Conservation (phyloP, 2,329 filamentous ascomycete genomes). For the Neopestalotiopsis sp. region DNA sequence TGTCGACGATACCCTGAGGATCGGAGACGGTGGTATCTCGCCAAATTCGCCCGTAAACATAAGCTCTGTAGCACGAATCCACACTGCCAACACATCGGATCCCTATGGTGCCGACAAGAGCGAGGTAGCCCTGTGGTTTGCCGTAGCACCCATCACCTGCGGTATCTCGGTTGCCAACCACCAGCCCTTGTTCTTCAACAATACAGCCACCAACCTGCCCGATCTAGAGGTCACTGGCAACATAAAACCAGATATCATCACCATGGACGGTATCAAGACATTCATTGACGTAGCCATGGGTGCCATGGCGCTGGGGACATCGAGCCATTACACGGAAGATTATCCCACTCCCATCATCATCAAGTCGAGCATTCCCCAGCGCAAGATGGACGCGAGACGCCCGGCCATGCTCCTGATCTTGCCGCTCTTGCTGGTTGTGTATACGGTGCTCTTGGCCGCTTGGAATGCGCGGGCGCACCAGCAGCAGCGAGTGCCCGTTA, state of each 20-base stretch:
- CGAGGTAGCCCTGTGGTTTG: neutral
- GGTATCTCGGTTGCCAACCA: neutral
- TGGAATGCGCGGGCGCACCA: neutral
- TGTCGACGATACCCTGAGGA: neutral
- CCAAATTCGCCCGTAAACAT: neutral
- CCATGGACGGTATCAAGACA: neutral
- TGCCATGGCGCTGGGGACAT: neutral
- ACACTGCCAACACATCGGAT: neutral
- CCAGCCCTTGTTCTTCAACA: neutral
- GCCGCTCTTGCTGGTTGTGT: neutral
- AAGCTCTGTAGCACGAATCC: neutral
- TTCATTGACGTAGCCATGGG: neutral
- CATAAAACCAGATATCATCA: neutral
- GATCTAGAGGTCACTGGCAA: neutral
- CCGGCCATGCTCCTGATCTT: neutral
- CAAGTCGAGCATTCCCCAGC: neutral
- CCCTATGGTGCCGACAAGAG: neutral
- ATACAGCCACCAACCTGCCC: neutral
- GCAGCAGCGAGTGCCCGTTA: neutral
- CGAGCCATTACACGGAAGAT: neutral
- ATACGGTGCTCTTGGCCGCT: neutral
- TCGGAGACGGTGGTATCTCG: neutral
- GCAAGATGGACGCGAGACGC: neutral
- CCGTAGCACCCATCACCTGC: neutral
- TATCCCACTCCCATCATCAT: neutral